Evolutionary conservation across 1,139 yeast genomes (phyloP), one percentile per base, ranked within the genome.

Genomic region (Candida buenavistaensis): DNA sequence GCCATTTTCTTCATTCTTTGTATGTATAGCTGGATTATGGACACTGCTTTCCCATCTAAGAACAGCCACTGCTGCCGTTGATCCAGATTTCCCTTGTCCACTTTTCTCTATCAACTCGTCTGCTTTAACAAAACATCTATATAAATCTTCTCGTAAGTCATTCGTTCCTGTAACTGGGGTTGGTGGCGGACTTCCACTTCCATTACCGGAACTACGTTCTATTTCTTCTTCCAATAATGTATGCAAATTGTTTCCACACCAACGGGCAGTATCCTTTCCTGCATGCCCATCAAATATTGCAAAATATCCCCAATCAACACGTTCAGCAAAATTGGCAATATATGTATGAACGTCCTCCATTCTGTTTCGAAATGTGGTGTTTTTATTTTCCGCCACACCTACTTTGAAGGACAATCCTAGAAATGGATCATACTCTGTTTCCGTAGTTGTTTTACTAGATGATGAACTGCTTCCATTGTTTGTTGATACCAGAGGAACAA

Each of bases 281-380:
- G 97, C 98, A 62, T 92, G 99, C 10, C 99, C 99, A 59, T 92
- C 99, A 59, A 89, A 92, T 4, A 92, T 75, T 11, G 95, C 98
- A 72, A 92, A 90, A 57, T 87, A 92, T 3, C 97, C 98, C 83
- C 96, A 86, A 56, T 90, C 97, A 14, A 82, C 72, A 36, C 85
- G 62, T 48, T 88, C 95, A 19, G 92, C 94, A 64, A 85, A 92
- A 62, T 92, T 89, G 49, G 95, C 92, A 28, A 89, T 89, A 53
- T 85, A 88, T 0, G 95, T 86, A 57, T 92, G 97, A 8, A 94
- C 95, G 57, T 92, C 99, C 56, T 92, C 99, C 99, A 92, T 92
- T 29, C 89, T 80, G 39, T 85, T 77, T 40, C 98, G 72, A 55
- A 82, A 90, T 43, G 85, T 78, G 16, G 78, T 62, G 59, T 92